These are phyloP conservation scores for Digitaria exilis DNA, from an alignment of 202 grass and related monocot species.

Conservation along the genomic window DNA sequence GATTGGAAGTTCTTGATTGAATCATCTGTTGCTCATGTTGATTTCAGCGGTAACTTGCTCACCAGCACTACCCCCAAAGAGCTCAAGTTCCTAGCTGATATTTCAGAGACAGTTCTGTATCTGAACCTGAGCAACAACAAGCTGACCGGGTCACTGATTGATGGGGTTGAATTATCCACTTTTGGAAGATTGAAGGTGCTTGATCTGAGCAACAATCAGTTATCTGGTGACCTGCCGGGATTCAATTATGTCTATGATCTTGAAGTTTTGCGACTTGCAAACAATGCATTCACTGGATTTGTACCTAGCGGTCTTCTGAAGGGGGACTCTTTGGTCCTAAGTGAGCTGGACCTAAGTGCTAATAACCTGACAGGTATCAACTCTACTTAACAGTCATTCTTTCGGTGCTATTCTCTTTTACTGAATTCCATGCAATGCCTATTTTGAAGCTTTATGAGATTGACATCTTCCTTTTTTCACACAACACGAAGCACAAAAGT, in stretches of 20 bases:
- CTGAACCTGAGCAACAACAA: conserved; percentile 90
- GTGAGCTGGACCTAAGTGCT: conserved; percentile 85
- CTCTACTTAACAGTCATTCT: not conserved
- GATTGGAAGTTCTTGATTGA: conserved; percentile 98
- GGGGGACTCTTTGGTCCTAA: conserved; percentile 91
- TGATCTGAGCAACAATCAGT: conserved; percentile 87
- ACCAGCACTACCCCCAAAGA: conserved; percentile 74
- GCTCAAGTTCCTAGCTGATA: conserved; percentile 88
- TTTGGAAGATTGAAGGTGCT: conserved; percentile 95
- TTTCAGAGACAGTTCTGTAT: conserved; percentile 84
- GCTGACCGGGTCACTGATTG: conserved; percentile 81
- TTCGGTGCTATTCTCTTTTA: conserved; percentile 4
- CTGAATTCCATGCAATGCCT: conserved; percentile 20
- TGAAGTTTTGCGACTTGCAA: conserved; percentile 81
- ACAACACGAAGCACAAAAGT: not conserved
- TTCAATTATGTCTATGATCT: conserved; percentile 99
- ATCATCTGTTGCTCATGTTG: conserved; percentile 78
- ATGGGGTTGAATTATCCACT: conserved; percentile 81
- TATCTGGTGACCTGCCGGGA: conserved; percentile 88
- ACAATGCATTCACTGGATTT: conserved; percentile 88
- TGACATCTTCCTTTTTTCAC: not conserved
- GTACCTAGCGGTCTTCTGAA: conserved; percentile 95
- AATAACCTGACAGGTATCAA: conserved; percentile 89
- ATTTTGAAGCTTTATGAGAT: not conserved
- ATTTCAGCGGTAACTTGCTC: conserved; percentile 90